Conservation (phyloP, 225 moss, liverwort and hornwort species). For the Ulota crispa region DNA sequence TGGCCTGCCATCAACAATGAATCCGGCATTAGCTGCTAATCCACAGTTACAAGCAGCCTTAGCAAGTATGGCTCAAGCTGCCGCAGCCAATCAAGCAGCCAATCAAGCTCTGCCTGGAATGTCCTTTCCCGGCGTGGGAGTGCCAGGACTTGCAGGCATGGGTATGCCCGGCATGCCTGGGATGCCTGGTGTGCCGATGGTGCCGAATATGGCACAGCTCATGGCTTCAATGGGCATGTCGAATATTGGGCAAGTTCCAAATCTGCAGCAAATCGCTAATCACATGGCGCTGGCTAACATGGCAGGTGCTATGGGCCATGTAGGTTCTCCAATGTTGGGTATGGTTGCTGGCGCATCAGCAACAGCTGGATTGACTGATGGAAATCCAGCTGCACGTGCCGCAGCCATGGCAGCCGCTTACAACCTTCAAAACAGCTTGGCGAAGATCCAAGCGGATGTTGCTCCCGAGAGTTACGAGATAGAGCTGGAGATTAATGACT, state of each 20-base stretch:
- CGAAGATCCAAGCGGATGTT: slow-evolving; percentile 98
- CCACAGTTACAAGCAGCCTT: slow-evolving; percentile 93
- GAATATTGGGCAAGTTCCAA: slow-evolving; percentile 62
- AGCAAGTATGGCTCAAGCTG: slow-evolving; percentile 76
- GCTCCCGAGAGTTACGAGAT: slow-evolving; percentile 97
- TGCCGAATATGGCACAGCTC: slow-evolving; percentile 69
- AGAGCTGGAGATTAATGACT: slow-evolving; percentile 96
- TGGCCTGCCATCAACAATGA: slow-evolving; percentile 69
- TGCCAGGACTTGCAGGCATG: slow-evolving; percentile 63
- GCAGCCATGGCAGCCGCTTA: slow-evolving; percentile 93
- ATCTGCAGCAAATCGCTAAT: slow-evolving; percentile 54
- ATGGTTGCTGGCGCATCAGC: slow-evolving; percentile 52
- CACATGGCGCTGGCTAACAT: slow-evolving; percentile 70
- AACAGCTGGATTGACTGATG: slow-evolving; percentile 65
- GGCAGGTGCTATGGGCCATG: slow-evolving; percentile 80
- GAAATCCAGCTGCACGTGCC: slow-evolving; percentile 79
- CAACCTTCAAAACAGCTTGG: slow-evolving; percentile 93
- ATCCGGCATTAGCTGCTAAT: slow-evolving; percentile 69
- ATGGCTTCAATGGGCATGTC: slow-evolving; percentile 73
- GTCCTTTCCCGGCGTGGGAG: slow-evolving; percentile 62
- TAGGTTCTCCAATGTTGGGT: slow-evolving; percentile 71
- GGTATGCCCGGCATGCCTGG: slow-evolving; percentile 46
- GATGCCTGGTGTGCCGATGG: slow-evolving; percentile 59
- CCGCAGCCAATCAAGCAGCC: slow-evolving; percentile 80
- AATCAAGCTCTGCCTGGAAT: slow-evolving; percentile 56